Conservation (phyloP, 305 asterid species). For the Rubia peregrina region DNA sequence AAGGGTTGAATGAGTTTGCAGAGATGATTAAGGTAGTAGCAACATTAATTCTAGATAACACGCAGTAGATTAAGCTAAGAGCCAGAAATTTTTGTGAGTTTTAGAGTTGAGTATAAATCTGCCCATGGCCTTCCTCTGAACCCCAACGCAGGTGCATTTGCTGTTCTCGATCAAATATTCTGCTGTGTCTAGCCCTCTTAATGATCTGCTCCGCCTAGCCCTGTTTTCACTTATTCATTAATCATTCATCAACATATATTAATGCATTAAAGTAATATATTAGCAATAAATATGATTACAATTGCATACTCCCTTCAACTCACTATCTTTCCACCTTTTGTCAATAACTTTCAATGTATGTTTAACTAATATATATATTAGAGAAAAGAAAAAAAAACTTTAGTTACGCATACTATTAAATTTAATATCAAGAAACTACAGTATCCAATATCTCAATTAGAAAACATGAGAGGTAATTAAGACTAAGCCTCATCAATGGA, state of each 20-base stretch:
- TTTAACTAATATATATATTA: too few relatives aligned
- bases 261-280: too few relatives aligned
- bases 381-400: too few relatives aligned
- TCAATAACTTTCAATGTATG: too few relatives aligned
- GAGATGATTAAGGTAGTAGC: background rate
- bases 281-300: too few relatives aligned
- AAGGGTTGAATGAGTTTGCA: background rate
- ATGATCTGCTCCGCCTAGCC: slow-evolving; percentile 39
- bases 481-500: too few relatives aligned
- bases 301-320: too few relatives aligned
- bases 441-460: too few relatives aligned
- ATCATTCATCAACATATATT: background rate
- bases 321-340: too few relatives aligned
- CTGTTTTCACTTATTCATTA: slow-evolving; percentile 4
- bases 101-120: slow-evolving; percentile 61
- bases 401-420: too few relatives aligned
- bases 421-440: too few relatives aligned
- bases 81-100: slow-evolving; percentile 64
- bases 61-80: slow-evolving; percentile 39
- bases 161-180: slow-evolving; percentile 56
- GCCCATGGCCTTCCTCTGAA: slow-evolving; percentile 58
- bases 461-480: too few relatives aligned
- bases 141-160: slow-evolving; percentile 68
- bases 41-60: background rate
- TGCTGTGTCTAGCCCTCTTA: slow-evolving; percentile 53